Evolutionary conservation across 1,284 basidiomycete species (phyloP).

Genomic region (Thecaphora thlaspeos): DNA sequence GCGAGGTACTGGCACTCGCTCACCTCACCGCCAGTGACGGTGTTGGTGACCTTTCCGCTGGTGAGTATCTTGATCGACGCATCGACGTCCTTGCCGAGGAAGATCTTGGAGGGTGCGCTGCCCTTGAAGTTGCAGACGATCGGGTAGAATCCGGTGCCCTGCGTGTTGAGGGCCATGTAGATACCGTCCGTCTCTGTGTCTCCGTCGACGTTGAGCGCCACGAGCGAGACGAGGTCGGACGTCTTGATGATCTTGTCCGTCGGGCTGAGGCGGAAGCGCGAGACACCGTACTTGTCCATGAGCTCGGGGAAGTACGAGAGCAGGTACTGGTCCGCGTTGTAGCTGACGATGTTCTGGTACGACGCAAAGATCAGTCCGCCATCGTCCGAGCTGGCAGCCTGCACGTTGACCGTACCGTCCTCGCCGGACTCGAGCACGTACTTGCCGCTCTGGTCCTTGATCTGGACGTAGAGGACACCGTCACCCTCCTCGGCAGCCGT

Average conservation of each 20-base stretch:
- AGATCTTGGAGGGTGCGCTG: background rate
- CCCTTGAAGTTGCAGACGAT: background rate
- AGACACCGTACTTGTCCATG: background rate
- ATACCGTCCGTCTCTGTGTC: background rate
- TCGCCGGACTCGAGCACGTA: background rate
- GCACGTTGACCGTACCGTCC: background rate
- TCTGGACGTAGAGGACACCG: background rate
- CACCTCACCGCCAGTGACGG: background rate
- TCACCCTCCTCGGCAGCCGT: background rate
- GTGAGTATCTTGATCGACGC: background rate
- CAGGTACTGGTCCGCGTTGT: background rate
- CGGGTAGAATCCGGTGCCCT: background rate
- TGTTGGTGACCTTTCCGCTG: background rate
- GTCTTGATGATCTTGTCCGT: background rate
- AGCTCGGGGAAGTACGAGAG: background rate
- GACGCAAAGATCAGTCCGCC: background rate
- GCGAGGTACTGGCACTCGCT: background rate
- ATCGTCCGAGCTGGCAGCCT: background rate
- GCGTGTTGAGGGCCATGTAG: background rate
- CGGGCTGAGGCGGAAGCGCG: background rate
- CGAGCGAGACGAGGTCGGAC: background rate
- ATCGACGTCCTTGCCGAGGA: background rate
- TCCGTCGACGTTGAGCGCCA: background rate
- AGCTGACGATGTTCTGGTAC: background rate
- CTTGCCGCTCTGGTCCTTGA: background rate